phyloP scores from a whole-genome alignment of 306 rosid species.

The Vigna trinervia region DNA sequence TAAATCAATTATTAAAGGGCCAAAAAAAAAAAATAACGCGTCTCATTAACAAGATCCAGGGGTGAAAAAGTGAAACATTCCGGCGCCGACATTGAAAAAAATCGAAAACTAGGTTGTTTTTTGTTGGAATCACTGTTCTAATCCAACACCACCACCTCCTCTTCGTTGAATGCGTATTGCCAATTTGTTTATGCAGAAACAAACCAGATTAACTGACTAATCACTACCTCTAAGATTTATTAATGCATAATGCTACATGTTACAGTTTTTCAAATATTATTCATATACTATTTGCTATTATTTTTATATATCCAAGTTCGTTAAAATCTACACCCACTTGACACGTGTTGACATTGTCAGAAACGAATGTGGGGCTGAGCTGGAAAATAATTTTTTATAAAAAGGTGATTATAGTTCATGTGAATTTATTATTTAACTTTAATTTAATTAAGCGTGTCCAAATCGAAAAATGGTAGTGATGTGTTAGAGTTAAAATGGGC shows the following conservation, averaged over 20 bases:
- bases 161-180: conserved; percentile 7
- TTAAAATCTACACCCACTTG: conserved; percentile 30
- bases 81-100: conserved; percentile 57
- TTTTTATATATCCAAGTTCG: neutral
- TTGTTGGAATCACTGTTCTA: conserved; percentile 18
- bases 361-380: conserved; percentile 34
- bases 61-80: conserved; percentile 50
- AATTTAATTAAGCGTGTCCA: conserved; percentile 16
- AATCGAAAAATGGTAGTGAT: conserved; percentile 36
- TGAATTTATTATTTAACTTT: neutral
- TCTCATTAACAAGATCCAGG: conserved; percentile 21
- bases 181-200: conserved; percentile 19
- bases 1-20: conserved; percentile 14
- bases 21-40: conserved; percentile 9
- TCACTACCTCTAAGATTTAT: neutral
- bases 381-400: conserved; percentile 30
- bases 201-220: conserved; percentile 44
- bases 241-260: neutral
- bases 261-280: neutral
- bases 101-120: conserved; percentile 7
- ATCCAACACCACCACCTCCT: conserved; percentile 10
- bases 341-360: conserved; percentile 45
- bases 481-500: conserved; percentile 38
- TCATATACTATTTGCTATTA: neutral
- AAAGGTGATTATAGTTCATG: neutral